A percentile compares a stretch with the other conserved stretches of the same genome.
Conservation (phyloP, 129 eudicot genomes). For the Sambucus nigra region DNA sequence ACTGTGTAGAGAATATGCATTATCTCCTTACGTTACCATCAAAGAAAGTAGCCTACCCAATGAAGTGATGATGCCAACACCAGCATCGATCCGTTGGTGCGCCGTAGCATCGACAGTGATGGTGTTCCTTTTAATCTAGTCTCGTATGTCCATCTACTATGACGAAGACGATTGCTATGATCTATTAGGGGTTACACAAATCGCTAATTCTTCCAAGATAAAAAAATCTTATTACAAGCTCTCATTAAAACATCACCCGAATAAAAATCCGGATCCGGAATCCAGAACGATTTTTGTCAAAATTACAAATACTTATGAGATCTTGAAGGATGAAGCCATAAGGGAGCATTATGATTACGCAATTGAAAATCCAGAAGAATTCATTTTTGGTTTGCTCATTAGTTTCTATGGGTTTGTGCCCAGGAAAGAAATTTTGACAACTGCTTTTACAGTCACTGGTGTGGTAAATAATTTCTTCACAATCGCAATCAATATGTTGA, state of each 20-base stretch:
- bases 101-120: slow-evolving; percentile 32
- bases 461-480: too few species aligned
- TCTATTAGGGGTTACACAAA: slow-evolving; percentile 93
- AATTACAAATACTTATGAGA: slow-evolving; percentile 96
- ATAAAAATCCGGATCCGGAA: slow-evolving; percentile 94
- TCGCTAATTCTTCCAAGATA: slow-evolving; percentile 77
- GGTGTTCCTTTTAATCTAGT: slow-evolving; percentile 43
- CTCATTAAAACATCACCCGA: slow-evolving; percentile 87
- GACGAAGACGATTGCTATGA: slow-evolving; percentile 99
- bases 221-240: slow-evolving; percentile 96
- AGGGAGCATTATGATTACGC: too few species aligned
- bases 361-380: too few species aligned
- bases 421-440: too few species aligned
- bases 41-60: too few species aligned
- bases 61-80: slow-evolving; percentile 43
- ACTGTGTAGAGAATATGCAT: too few species aligned
- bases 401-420: too few species aligned
- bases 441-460: too few species aligned
- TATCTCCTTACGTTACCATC: too few species aligned
- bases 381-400: too few species aligned
- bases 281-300: slow-evolving; percentile 81
- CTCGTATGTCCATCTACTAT: slow-evolving; percentile 75
- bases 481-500: too few species aligned
- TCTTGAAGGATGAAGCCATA: too few species aligned
- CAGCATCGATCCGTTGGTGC: slow-evolving; percentile 39